Evolutionary conservation across 352 stramenopile genomes (phyloP), one percentile per base, ranked within the genome.

Genomic region (Phytopythium cucurbitacearum): DNA sequence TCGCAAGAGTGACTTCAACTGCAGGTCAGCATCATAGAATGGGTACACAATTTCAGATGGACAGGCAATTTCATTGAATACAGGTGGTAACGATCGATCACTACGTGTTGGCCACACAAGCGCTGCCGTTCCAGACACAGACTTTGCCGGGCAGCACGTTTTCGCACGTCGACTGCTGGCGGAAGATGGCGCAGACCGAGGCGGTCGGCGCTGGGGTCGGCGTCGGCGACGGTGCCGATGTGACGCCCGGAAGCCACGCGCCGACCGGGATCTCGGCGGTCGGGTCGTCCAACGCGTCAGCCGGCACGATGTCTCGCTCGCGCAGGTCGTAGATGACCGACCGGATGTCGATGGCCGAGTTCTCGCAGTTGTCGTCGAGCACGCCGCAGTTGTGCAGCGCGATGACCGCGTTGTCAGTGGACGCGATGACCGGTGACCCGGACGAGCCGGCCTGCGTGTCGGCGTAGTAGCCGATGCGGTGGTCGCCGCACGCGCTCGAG

Each of bases 341-440:
- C 33, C 65, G 71, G 10, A 77, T 59, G 63, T 75, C 65, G 10
- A 73, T 51, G 16, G 51, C 67, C 15, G 56, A 46, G 54, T 77
- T 80, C 38, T 53, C 38, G 53, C 67, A 74, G 12, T 21, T 37
- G n/a, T 40, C 54, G 4, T 42, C 51, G 7, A 65, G 53, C 34
- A 62, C 62, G 5, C 71, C 75, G 44, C 75, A 86, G 51, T 68
- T 68, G 60, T 86, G 75, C 10, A 86, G 65, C 5, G 54, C 72
- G 1, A 83, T 54, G 5, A 85, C 75, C 5, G 15, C 3, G 54
- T 85, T 81, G 52, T 83, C 71, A 1, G 49, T 56, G n/a, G 56
- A 42, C 5, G 61, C 63, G 7, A 82, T 46, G 5, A 85, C 61
- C 0, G 71, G 74, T 13, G 71, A 82, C 5, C 74, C 74, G 0